Evolutionary conservation across 2,329 filamentous ascomycete species (phyloP).

Genomic region (Pseudopyricularia javanii): DNA sequence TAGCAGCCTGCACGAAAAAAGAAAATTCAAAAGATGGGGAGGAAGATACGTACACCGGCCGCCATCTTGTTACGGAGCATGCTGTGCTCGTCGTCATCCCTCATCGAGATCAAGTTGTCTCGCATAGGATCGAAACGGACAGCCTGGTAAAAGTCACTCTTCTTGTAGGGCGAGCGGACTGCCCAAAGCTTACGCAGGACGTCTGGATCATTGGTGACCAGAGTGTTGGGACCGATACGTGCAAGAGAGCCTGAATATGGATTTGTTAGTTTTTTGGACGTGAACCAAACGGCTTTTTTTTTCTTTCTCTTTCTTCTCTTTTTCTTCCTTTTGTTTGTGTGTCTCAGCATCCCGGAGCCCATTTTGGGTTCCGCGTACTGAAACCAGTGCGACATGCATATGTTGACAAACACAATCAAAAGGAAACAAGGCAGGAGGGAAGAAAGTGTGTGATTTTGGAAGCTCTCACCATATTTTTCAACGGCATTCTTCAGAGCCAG

Average conservation of each 20-base stretch:
- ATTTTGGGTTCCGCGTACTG: conserved; percentile 2
- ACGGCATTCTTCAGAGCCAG: conserved; percentile 12
- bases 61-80: conserved; percentile 30
- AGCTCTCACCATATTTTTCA: conserved; percentile 11
- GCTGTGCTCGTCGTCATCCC: conserved; percentile 20
- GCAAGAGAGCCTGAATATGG: conserved; percentile 10
- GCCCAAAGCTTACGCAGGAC: conserved; percentile 17
- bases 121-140: conserved; percentile 21
- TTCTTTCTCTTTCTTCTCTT: not conserved
- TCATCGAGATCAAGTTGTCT: conserved; percentile 22
- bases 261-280: no score
- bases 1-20: no score
- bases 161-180: conserved; percentile 22
- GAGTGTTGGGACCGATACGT: conserved; percentile 14
- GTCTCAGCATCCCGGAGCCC: conserved; percentile 4
- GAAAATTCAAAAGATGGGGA: no score
- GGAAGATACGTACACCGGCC: conserved; percentile 21
- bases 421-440: conserved; percentile 3
- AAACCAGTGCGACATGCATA: conserved; percentile 2
- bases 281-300: not conserved
- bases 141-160: conserved; percentile 22
- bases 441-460: not conserved
- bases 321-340: not conserved
- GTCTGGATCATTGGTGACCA: conserved; percentile 14
- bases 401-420: no score